Evolutionary conservation across 805 yeast genomes (phyloP).

Genomic region (Candida ovalis): DNA sequence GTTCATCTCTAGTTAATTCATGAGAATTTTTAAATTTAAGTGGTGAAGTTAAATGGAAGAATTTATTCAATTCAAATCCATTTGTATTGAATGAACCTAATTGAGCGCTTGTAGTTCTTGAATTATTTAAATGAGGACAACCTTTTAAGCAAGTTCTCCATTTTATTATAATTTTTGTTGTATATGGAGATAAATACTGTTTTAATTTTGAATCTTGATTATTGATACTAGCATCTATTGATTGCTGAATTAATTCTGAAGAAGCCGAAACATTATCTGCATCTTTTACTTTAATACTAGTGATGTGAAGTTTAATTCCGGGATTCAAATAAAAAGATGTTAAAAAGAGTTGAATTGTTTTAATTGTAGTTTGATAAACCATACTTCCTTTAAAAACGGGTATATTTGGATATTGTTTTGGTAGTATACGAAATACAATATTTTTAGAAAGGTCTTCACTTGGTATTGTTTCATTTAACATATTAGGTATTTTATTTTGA

Average conservation of each 20-base stretch:
- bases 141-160: constrained; percentile 57
- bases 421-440: constrained; percentile 52
- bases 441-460: constrained; percentile 40
- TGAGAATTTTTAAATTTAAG: background rate
- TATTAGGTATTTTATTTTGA: constrained; percentile 44
- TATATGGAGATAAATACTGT: constrained; percentile 30
- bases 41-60: constrained; percentile 5
- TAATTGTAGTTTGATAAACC: constrained; percentile 53
- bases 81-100: constrained; percentile 24
- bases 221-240: constrained; percentile 20
- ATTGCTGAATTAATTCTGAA: constrained; percentile 26
- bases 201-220: constrained; percentile 8
- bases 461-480: constrained; percentile 45
- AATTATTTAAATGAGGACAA: constrained; percentile 41
- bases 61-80: constrained; percentile 13
- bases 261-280: constrained; percentile 24
- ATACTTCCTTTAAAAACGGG: constrained; percentile 55
- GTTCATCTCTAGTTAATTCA: background rate
- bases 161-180: constrained; percentile 49
- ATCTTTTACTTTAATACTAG: constrained; percentile 33
- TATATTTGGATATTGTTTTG: constrained; percentile 48
- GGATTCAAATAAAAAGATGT: constrained; percentile 56
- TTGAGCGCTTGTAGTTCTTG: constrained; percentile 23
- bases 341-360: constrained; percentile 50
- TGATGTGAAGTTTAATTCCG: constrained; percentile 49